These are phyloP conservation scores for Penicillium decumbens DNA, from an alignment of 2,329 filamentous ascomycete genomes.

Conservation along the genomic window DNA sequence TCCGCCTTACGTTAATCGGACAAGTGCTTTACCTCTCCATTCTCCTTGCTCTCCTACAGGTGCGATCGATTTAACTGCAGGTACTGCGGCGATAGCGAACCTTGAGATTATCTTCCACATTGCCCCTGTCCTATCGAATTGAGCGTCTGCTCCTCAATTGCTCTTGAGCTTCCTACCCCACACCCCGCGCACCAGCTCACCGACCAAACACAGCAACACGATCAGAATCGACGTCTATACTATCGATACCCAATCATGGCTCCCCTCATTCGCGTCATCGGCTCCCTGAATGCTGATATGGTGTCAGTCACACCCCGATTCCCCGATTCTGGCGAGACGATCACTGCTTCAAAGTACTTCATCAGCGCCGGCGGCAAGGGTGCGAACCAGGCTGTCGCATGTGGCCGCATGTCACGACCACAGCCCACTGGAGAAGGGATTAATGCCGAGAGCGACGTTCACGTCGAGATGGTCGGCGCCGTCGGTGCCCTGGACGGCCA, in stretches of 20 bases:
- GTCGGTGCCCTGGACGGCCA: slow-evolving; percentile 60
- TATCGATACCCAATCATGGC: slow-evolving; percentile 28
- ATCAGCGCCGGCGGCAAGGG: slow-evolving; percentile 88
- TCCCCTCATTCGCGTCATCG: slow-evolving; percentile 70
- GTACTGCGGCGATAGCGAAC: neutral
- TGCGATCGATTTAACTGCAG: neutral
- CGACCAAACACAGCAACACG: neutral
- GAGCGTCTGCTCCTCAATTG: neutral
- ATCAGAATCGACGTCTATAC: neutral
- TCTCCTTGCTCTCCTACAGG: neutral
- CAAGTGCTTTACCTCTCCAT: too few relatives aligned
- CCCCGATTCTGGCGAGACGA: slow-evolving; percentile 78
- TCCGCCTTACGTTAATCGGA: neutral
- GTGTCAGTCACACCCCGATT: slow-evolving; percentile 82
- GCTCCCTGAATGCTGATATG: slow-evolving; percentile 92
- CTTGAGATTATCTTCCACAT: neutral
- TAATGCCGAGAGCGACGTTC: slow-evolving; percentile 27
- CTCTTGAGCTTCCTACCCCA: slow-evolving; percentile 2
- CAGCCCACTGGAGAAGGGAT: slow-evolving; percentile 29
- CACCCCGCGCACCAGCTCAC: neutral
- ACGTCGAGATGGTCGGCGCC: slow-evolving; percentile 67
- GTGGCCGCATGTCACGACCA: slow-evolving; percentile 69
- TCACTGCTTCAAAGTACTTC: slow-evolving; percentile 71
- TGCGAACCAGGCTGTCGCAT: slow-evolving; percentile 90
- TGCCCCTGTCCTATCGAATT: neutral